These are phyloP conservation scores for Acacia melanoxylon DNA, from an alignment of 306 rosid species.

Conservation along the genomic window DNA sequence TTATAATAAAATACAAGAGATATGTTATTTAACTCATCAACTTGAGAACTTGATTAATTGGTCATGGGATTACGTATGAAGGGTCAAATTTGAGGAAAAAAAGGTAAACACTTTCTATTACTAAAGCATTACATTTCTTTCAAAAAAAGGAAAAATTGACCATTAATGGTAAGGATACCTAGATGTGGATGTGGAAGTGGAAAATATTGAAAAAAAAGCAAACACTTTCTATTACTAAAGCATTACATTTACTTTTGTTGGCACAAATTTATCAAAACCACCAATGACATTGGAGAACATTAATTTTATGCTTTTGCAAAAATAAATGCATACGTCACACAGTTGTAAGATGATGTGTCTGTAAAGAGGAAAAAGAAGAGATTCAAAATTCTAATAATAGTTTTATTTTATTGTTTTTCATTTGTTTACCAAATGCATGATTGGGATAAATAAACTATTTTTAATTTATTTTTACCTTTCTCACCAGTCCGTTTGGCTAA, in stretches of 20 bases:
- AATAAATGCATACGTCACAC: not conserved
- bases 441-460: not conserved
- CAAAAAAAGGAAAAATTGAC: not conserved
- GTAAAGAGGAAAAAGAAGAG: not conserved
- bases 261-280: slow-evolving; percentile 3
- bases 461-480: not conserved
- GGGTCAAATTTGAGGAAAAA: not conserved
- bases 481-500: not conserved
- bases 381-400: not conserved
- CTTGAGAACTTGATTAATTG: not conserved
- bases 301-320: not conserved
- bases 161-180: too few relatives aligned
- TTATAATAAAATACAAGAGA: too few relatives aligned
- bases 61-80: not conserved
- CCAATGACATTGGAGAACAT: not conserved
- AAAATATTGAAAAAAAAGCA: too few relatives aligned
- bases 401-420: not conserved
- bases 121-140: not conserved
- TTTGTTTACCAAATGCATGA: not conserved
- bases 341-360: not conserved
- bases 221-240: too few relatives aligned
- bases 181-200: too few relatives aligned
- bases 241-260: slow-evolving; percentile 22
- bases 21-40: not conserved
- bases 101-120: not conserved